These are phyloP conservation scores for Cytospora mali DNA, from an alignment of 2,329 filamentous ascomycete species.

Conservation along the genomic window DNA sequence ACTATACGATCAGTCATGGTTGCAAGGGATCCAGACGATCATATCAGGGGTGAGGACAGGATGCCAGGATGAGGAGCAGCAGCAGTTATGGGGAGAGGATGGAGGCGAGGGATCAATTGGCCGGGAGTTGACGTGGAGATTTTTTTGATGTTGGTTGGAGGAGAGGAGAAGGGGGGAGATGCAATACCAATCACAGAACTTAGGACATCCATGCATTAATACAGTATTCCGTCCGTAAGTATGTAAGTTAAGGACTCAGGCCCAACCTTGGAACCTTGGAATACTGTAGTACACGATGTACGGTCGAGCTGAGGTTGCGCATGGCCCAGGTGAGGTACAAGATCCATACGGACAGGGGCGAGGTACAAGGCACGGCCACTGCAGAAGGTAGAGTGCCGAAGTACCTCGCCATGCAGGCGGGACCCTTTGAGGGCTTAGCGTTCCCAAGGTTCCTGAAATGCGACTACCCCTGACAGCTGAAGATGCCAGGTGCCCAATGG, in stretches of 20 bases:
- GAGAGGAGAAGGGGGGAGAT: neutral
- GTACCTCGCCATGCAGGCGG: conserved; percentile 1
- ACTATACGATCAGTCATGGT: conserved; percentile 49
- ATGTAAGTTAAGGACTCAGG: too few relatives aligned
- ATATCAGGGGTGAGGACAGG: conserved; percentile 29
- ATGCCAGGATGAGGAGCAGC: conserved; percentile 14
- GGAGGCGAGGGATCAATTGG: neutral
- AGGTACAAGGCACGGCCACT: too few relatives aligned
- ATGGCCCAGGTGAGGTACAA: neutral
- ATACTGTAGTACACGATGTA: neutral
- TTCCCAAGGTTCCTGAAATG: neutral
- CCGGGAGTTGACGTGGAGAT: neutral
- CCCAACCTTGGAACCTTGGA: too few relatives aligned
- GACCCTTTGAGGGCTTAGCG: neutral
- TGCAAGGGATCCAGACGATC: conserved; percentile 32
- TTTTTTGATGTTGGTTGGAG: neutral
- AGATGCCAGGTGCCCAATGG: neutral
- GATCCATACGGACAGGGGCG: too few relatives aligned
- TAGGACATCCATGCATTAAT: neutral
- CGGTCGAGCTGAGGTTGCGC: neutral
- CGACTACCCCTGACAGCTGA: neutral
- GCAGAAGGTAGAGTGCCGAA: neutral
- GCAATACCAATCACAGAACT: neutral
- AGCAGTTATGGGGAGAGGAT: neutral
- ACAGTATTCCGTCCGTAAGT: neutral